Evolutionary conservation across 2,329 filamentous ascomycete genomes (phyloP).

Genomic region (Emydomyces testavorans): DNA sequence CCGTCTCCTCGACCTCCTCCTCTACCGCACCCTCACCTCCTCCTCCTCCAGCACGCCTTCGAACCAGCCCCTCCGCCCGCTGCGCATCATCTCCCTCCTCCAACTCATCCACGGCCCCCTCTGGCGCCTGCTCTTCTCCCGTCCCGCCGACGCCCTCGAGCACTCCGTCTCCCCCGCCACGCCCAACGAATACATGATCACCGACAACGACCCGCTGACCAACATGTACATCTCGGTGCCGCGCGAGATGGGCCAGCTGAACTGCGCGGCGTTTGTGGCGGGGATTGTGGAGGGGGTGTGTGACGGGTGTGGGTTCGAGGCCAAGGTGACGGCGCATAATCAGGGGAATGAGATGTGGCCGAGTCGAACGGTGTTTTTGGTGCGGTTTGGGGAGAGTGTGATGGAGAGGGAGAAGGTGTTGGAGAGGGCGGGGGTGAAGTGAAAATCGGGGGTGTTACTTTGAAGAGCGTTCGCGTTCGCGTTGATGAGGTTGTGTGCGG

Average conservation of each 20-base stretch:
- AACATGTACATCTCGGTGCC: constrained; percentile 90
- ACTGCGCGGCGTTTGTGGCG: constrained; percentile 90
- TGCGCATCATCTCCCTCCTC: constrained; percentile 78
- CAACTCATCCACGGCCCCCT: constrained; percentile 90
- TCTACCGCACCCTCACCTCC: constrained; percentile 70
- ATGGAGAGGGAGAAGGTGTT: constrained; percentile 81
- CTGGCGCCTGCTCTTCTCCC: constrained; percentile 84
- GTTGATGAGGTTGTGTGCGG: not conserved
- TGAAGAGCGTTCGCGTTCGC: too few species aligned
- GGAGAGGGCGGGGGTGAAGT: constrained; percentile 47
- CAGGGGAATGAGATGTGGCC: constrained; percentile 76
- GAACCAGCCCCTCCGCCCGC: constrained; percentile 58
- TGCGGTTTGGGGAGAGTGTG: constrained; percentile 85
- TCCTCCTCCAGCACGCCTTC: constrained; percentile 63
- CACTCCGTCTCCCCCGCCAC: constrained; percentile 71
- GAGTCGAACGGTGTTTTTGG: constrained; percentile 85
- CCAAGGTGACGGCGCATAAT: constrained; percentile 79
- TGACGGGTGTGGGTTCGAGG: constrained; percentile 81
- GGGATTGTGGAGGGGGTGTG: constrained; percentile 93
- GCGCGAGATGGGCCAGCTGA: constrained; percentile 89
- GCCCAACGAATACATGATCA: constrained; percentile 96
- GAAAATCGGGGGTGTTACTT: constrained; percentile 11
- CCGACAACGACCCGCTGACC: constrained; percentile 93
- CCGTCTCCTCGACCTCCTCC: constrained; percentile 86
- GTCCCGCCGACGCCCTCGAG: constrained; percentile 84